phyloP scores from a whole-genome alignment of 495 filamentous ascomycete genomes.

The Jackrogersella multiformis region DNA sequence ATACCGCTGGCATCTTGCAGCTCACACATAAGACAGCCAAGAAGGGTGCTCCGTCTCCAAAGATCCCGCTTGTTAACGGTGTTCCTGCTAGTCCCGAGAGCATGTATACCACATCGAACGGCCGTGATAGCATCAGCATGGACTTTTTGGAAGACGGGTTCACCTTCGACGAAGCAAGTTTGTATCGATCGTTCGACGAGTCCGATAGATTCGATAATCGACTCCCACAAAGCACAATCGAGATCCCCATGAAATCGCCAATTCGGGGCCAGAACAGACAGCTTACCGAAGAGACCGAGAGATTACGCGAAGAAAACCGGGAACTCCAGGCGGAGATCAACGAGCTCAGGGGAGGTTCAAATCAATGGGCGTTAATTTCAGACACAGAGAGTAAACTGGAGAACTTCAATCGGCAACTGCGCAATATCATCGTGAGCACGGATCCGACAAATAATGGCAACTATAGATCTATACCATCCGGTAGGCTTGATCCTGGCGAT shows the following conservation, averaged over 20 bases:
- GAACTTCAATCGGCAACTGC: constrained; percentile 73
- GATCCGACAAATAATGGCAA: constrained; percentile 58
- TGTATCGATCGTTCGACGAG: constrained; percentile 77
- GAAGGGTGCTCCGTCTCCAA: constrained; percentile 48
- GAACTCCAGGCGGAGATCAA: constrained; percentile 47
- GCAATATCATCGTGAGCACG: constrained; percentile 70
- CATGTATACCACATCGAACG: constrained; percentile 67
- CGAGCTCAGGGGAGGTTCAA: constrained; percentile 40
- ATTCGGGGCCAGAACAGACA: constrained; percentile 56
- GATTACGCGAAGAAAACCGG: constrained; percentile 52
- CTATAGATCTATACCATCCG: constrained; percentile 48
- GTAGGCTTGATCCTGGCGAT: constrained; percentile 53
- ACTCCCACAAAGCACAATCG: constrained; percentile 50
- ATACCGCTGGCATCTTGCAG: constrained; percentile 90
- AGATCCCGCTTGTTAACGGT: constrained; percentile 56
- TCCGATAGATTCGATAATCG: constrained; percentile 59
- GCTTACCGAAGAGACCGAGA: constrained; percentile 53
- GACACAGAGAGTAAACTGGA: constrained; percentile 75
- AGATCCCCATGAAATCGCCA: constrained; percentile 57
- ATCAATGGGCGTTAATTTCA: constrained; percentile 56
- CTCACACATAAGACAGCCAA: constrained; percentile 75
- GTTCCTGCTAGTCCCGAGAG: constrained; percentile 75
- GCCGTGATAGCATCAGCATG: constrained; percentile 60
- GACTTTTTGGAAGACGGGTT: constrained; percentile 58
- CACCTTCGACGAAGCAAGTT: constrained; percentile 80